Evolutionary conservation across 2,329 filamentous ascomycete species (phyloP).

Genomic region (Pseudopyrenochaeta lycopersici): DNA sequence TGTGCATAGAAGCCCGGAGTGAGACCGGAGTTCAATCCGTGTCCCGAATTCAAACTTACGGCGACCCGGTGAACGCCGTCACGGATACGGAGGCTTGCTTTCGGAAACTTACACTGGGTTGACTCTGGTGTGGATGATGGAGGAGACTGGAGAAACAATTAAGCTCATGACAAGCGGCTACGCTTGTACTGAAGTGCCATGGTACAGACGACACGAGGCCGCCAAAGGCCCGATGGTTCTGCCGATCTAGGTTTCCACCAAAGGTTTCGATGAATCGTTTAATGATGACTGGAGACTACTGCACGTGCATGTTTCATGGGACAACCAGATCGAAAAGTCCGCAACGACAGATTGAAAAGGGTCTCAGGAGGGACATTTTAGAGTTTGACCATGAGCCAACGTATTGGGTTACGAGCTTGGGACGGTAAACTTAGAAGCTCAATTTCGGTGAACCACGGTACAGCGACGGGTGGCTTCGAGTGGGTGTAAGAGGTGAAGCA

Average conservation of each 20-base stretch:
- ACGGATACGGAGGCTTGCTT: not conserved
- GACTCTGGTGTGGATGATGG: not conserved
- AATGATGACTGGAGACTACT: constrained; percentile 6
- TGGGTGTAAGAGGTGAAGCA: constrained; percentile 6
- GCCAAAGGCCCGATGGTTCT: constrained; percentile 14
- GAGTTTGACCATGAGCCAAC: constrained; percentile 6
- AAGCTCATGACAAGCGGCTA: constrained; percentile 7
- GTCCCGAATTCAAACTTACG: not conserved
- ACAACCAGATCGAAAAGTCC: not conserved
- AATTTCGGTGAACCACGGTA: constrained; percentile 14
- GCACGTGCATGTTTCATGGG: constrained; percentile 10
- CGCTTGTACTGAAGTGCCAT: constrained; percentile 9
- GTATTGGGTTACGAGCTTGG: not conserved
- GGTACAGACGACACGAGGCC: constrained; percentile 4
- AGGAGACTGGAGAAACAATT: constrained; percentile 1
- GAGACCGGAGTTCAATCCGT: not conserved
- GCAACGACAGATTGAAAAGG: not conserved
- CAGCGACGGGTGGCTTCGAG: constrained; percentile 12
- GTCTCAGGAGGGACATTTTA: constrained; percentile 8
- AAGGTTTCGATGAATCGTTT: constrained; percentile 8
- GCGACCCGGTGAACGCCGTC: not conserved
- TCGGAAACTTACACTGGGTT: not conserved
- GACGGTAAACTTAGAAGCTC: constrained; percentile 1
- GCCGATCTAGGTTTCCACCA: constrained; percentile 9
- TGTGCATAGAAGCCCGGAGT: not conserved